Evolutionary conservation across 2,329 filamentous ascomycete species (phyloP).

Genomic region (Phialemoniopsis sp.): DNA sequence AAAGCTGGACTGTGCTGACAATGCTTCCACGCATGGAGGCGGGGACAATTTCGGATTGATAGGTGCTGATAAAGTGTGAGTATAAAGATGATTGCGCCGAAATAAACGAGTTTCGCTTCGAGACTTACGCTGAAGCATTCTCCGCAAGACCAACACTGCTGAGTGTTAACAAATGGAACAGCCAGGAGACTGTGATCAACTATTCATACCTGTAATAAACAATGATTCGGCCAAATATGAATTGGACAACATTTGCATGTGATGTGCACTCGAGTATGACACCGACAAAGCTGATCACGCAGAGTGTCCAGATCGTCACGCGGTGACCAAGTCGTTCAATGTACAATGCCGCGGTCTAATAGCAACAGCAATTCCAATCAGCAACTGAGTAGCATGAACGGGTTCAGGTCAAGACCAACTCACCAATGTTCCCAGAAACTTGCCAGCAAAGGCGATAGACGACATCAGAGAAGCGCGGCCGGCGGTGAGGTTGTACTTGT

Average conservation of each 20-base stretch:
- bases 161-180: too few species aligned
- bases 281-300: conserved; percentile 2
- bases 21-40: conserved; percentile 4
- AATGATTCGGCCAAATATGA: conserved; percentile 4
- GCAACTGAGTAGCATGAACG: too few species aligned
- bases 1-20: conserved; percentile 4
- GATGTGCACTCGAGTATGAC: conserved; percentile 4
- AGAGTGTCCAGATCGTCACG: conserved; percentile 3
- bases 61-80: neutral
- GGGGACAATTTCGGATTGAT: conserved; percentile 4
- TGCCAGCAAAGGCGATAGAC: conserved; percentile 4
- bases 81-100: too few species aligned
- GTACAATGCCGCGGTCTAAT: neutral
- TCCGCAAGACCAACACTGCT: too few species aligned
- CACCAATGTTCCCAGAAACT: neutral
- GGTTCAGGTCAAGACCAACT: too few species aligned
- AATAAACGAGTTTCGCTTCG: too few species aligned
- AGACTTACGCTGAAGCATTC: too few species aligned
- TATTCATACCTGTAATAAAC: conserved; percentile 5
- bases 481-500: conserved; percentile 1
- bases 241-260: conserved; percentile 1
- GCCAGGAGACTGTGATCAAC: too few species aligned
- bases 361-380: too few species aligned
- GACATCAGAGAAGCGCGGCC: conserved; percentile 3
- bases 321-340: conserved; percentile 2